Conservation (phyloP, 1,284 basidiomycete genomes). For the Cutaneotrichosporon sp. region DNA sequence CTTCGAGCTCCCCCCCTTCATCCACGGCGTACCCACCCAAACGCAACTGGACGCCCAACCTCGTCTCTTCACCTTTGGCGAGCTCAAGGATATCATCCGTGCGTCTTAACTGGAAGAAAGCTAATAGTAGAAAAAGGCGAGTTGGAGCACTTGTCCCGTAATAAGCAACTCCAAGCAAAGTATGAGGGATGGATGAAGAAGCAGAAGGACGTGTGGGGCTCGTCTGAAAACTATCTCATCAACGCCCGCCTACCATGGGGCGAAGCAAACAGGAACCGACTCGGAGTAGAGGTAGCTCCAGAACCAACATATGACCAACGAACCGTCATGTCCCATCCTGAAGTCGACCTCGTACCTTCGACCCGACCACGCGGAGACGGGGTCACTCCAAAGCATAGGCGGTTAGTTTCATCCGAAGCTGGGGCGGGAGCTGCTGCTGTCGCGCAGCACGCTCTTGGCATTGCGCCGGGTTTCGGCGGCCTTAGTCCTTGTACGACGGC, state of each 20-base stretch:
- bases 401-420: neutral
- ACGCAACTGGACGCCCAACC: slow-evolving; percentile 49
- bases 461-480: neutral
- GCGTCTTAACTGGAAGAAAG: slow-evolving; percentile 13
- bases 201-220: slow-evolving; percentile 41
- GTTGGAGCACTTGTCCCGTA: slow-evolving; percentile 41
- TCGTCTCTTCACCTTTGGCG: slow-evolving; percentile 50
- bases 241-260: slow-evolving; percentile 44
- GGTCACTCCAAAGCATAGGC: neutral
- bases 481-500: neutral
- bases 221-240: slow-evolving; percentile 48
- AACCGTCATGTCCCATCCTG: slow-evolving; percentile 24
- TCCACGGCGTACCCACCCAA: slow-evolving; percentile 44
- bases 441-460: slow-evolving; percentile 12
- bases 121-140: slow-evolving; percentile 28
- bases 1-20: slow-evolving; percentile 34
- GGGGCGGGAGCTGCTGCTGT: slow-evolving; percentile 11
- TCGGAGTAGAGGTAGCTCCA: neutral
- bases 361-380: slow-evolving; percentile 9
- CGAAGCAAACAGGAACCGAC: slow-evolving; percentile 3
- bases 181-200: slow-evolving; percentile 46
- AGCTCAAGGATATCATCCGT: slow-evolving; percentile 47
- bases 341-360: slow-evolving; percentile 22
- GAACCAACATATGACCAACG: slow-evolving; percentile 30
- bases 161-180: slow-evolving; percentile 43